Evolutionary conservation across 129 eudicot species (phyloP), one percentile per base, ranked within the genome.

Genomic region (Artemisia tridentata): DNA sequence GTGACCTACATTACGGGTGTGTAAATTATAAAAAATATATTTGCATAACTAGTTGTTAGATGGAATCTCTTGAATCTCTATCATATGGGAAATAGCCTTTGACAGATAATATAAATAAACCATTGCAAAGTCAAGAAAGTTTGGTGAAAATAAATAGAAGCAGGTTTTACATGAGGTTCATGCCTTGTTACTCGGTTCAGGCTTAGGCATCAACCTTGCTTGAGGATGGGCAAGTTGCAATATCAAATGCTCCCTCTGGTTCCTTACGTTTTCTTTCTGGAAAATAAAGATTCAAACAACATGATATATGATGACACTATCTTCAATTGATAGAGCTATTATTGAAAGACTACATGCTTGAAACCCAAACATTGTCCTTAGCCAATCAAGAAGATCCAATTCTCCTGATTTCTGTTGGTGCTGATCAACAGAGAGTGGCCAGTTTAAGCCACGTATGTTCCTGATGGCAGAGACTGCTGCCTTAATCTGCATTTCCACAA

Each of bases 311-410:
- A 61, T 76, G 46, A 71, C 60, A 63, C 5, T 50, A 66, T 47
- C 51, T 54, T 60, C 52, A 23, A 49, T 20, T 50, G 64, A 59
- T 13, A 25, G 23, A 43, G 31, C 23, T 8, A 56, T 53, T 62
- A 58, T 75, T 60, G 54, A 79, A 61, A 65, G 53, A 83, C 31
- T 27, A 72, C 74, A 63, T 86, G 76, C 97, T 97, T 95, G 99
- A 82, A 95, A 95, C 69, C 99, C 99, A 69, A 95, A 95, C 99
- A 86, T 90, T 60, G 96, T 93, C 68, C 86, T 90, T 56, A 95
- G 76, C 99, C 99, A 95, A 77, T 95, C 99, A 50, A 95, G 95
- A 68, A 95, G 81, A 73, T 95, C 99, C 81, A 86, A 46, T 38
- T 86, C 96, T 81, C 95, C 90, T 12, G 95, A 60, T 80, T 79